These are phyloP conservation scores for Penicillium sp. DNA, from an alignment of 2,329 filamentous ascomycete genomes.

Conservation along the genomic window DNA sequence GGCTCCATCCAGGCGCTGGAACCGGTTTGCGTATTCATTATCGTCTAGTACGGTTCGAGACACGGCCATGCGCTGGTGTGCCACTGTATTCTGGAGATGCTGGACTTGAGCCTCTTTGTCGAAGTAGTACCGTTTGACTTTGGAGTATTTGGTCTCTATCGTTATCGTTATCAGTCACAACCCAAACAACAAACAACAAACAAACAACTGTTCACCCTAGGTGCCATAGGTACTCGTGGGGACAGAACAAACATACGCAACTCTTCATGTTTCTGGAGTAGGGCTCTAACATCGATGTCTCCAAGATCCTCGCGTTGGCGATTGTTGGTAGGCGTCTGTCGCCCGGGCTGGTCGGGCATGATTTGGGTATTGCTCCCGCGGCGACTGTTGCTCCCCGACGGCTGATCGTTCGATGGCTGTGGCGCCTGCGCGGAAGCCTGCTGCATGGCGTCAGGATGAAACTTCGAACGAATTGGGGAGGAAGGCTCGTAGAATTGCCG, in stretches of 20 bases:
- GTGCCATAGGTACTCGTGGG: too few relatives aligned
- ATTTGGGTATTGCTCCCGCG: conserved; percentile 28
- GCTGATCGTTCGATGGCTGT: conserved; percentile 15
- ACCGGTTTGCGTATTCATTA: conserved; percentile 87
- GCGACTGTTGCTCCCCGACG: conserved; percentile 23
- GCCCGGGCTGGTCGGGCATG: conserved; percentile 45
- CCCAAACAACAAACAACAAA: conserved; percentile 26
- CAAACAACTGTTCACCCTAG: conserved; percentile 55
- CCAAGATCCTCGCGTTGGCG: conserved; percentile 44
- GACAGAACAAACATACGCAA: conserved; percentile 51
- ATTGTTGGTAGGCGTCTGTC: conserved; percentile 50
- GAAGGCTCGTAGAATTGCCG: conserved; percentile 24
- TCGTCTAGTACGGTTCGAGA: conserved; percentile 95
- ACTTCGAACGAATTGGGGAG: conserved; percentile 19
- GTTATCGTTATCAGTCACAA: conserved; percentile 9
- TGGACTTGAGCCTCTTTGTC: conserved; percentile 89
- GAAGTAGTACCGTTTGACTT: conserved; percentile 97
- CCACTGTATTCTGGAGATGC: conserved; percentile 94
- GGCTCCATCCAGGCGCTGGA: conserved; percentile 87
- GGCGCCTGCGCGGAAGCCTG: conserved; percentile 22
- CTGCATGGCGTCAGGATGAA: conserved; percentile 31
- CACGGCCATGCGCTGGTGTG: conserved; percentile 91
- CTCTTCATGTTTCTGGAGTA: conserved; percentile 50
- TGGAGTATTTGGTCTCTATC: conserved; percentile 91
- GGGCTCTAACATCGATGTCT: conserved; percentile 50